phyloP scores from a whole-genome alignment of 805 yeast genomes.

The Barnettozyma vustinii region DNA sequence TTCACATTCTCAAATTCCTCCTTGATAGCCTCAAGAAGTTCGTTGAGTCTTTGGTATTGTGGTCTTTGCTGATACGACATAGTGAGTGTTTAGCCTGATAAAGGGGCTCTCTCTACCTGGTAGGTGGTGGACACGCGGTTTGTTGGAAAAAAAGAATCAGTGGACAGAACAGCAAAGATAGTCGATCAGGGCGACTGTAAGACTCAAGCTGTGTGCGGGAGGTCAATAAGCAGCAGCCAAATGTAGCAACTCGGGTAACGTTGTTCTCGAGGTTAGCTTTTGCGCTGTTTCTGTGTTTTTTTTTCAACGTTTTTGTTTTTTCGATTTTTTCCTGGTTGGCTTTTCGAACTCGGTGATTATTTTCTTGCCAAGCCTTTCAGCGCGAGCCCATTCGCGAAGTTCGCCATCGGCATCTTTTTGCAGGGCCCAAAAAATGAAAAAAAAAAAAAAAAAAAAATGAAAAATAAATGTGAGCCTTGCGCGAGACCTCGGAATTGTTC shows the following conservation, averaged over 20 bases:
- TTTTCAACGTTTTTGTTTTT: slow-evolving; percentile 1
- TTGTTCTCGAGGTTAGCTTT: background rate
- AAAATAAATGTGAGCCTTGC: background rate
- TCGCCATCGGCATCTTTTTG: background rate
- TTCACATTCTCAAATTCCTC: slow-evolving; percentile 84
- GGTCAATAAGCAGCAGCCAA: background rate
- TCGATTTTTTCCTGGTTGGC: slow-evolving; percentile 2
- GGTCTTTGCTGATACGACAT: slow-evolving; percentile 29
- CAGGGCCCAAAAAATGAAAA: background rate
- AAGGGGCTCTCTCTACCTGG: background rate
- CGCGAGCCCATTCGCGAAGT: background rate
- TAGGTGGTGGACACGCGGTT: too few species aligned
- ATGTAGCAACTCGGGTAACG: background rate
- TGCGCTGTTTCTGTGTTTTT: background rate
- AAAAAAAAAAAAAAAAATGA: too few species aligned
- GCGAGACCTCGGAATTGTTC: background rate
- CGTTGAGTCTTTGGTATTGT: slow-evolving; percentile 47
- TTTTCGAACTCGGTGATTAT: slow-evolving; percentile 2
- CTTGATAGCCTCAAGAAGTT: slow-evolving; percentile 85
- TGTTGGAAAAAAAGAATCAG: background rate
- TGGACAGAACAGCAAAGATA: background rate
- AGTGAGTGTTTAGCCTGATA: background rate
- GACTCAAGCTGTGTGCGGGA: background rate
- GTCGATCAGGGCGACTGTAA: background rate
- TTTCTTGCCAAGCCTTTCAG: slow-evolving; percentile 4